phyloP scores from a whole-genome alignment of 768 basidiomycete genomes.

The Dendrothele bispora region DNA sequence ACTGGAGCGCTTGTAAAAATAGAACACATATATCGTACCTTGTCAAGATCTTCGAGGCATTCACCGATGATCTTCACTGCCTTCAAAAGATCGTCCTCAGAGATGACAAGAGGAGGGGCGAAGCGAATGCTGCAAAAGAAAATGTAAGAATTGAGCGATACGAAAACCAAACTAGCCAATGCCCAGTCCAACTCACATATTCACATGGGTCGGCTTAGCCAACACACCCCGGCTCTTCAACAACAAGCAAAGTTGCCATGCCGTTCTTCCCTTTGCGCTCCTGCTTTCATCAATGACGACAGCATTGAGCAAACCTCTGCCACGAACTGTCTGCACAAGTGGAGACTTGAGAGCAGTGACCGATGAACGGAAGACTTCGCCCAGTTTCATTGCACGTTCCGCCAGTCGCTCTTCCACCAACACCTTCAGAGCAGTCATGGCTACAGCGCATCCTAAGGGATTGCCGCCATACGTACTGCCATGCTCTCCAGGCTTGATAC shows the following conservation, averaged over 20 bases:
- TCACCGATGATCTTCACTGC: conserved; percentile 76
- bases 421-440: conserved; percentile 90
- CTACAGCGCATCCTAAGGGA: conserved; percentile 94
- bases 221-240: conserved; percentile 89
- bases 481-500: conserved; percentile 93
- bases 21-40: conserved; percentile 34
- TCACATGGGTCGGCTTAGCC: conserved; percentile 95
- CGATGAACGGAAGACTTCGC: conserved; percentile 74
- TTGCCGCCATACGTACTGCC: conserved; percentile 97
- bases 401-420: conserved; percentile 84
- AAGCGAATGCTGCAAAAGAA: conserved; percentile 76
- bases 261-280: conserved; percentile 76
- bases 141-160: neutral
- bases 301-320: conserved; percentile 88
- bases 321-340: conserved; percentile 77
- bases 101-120: conserved; percentile 92
- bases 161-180: no score
- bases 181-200: conserved; percentile 65
- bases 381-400: conserved; percentile 76
- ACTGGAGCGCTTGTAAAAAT: neutral
- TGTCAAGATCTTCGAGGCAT: conserved; percentile 79
- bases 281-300: conserved; percentile 87
- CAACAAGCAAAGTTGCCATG: conserved; percentile 94
- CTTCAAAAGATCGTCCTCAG: conserved; percentile 79
- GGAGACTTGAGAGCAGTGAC: conserved; percentile 65